These are phyloP conservation scores for Trichoderma brevicompactum DNA, from an alignment of 2,329 filamentous ascomycete genomes.

Conservation along the genomic window DNA sequence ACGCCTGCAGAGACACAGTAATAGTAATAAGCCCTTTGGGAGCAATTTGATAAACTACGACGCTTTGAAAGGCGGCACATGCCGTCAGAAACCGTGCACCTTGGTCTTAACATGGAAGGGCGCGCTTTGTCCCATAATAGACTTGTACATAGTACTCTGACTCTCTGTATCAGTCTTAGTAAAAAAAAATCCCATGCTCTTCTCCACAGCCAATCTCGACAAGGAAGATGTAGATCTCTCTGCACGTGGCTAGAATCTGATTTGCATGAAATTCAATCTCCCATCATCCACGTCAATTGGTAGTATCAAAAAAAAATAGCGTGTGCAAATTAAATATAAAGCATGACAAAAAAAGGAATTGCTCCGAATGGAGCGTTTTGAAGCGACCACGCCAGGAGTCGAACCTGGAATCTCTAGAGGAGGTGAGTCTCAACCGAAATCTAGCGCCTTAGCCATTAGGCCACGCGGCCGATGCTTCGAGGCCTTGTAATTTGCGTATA, in stretches of 20 bases:
- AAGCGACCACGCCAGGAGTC: slow-evolving; percentile 49
- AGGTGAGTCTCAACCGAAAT: slow-evolving; percentile 43
- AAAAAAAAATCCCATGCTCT: slow-evolving; percentile 6
- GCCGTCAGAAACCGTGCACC: not conserved
- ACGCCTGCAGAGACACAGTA: not conserved
- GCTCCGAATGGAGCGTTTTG: slow-evolving; percentile 2
- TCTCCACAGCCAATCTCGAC: slow-evolving; percentile 12
- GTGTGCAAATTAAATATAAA: slow-evolving; percentile 24
- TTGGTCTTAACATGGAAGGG: too few relatives aligned
- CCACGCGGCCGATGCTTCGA: slow-evolving; percentile 44
- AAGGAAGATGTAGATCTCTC: not conserved
- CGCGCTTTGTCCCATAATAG: not conserved
- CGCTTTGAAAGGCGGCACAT: not conserved
- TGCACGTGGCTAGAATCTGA: slow-evolving; percentile 21
- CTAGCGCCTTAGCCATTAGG: slow-evolving; percentile 51
- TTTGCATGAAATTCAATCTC: not conserved
- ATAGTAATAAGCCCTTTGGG: slow-evolving; percentile 2
- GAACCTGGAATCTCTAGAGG: slow-evolving; percentile 51
- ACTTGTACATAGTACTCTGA: too few relatives aligned
- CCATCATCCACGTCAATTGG: not conserved
- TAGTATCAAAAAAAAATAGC: not conserved
- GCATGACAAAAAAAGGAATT: slow-evolving; percentile 13
- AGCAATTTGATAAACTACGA: not conserved
- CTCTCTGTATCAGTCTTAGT: slow-evolving; percentile 3
- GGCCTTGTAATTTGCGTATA: not conserved